phyloP scores from a whole-genome alignment of 169 alveolate species.

The Plasmodium vivax region DNA sequence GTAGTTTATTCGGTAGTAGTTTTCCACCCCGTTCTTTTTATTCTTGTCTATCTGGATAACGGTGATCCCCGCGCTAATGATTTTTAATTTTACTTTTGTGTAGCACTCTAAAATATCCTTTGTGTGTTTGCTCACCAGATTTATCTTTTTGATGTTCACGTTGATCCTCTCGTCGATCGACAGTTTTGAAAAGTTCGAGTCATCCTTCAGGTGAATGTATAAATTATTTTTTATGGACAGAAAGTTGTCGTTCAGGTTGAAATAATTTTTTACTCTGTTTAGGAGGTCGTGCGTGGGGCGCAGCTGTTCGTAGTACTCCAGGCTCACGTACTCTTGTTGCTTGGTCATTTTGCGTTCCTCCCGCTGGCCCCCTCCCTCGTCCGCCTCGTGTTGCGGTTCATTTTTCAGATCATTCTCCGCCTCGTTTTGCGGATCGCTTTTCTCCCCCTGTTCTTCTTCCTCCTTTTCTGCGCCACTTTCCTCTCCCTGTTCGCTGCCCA shows the following conservation, averaged over 20 bases:
- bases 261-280: slow-evolving; percentile 61
- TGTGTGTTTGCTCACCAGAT: slow-evolving; percentile 52
- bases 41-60: slow-evolving; percentile 73
- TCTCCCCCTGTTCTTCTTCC: too few relatives aligned
- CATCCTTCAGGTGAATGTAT: slow-evolving; percentile 69
- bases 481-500: not conserved
- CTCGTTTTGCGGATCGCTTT: too few relatives aligned
- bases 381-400: not conserved
- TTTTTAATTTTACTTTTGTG: slow-evolving; percentile 70
- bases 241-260: slow-evolving; percentile 61
- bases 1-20: slow-evolving; percentile 70
- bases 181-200: slow-evolving; percentile 11
- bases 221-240: slow-evolving; percentile 64
- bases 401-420: not conserved
- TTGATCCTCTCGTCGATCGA: slow-evolving; percentile 50
- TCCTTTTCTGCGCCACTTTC: not conserved
- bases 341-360: slow-evolving; percentile 36
- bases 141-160: slow-evolving; percentile 45
- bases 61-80: slow-evolving; percentile 73
- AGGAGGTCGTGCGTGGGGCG: slow-evolving; percentile 12
- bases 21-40: slow-evolving; percentile 53
- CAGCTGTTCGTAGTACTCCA: slow-evolving; percentile 52
- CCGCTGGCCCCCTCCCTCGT: not conserved
- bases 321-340: slow-evolving; percentile 62
- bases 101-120: slow-evolving; percentile 63